Evolutionary conservation across 768 basidiomycete genomes (phyloP).

Genomic region (Lactifluus echinatus): DNA sequence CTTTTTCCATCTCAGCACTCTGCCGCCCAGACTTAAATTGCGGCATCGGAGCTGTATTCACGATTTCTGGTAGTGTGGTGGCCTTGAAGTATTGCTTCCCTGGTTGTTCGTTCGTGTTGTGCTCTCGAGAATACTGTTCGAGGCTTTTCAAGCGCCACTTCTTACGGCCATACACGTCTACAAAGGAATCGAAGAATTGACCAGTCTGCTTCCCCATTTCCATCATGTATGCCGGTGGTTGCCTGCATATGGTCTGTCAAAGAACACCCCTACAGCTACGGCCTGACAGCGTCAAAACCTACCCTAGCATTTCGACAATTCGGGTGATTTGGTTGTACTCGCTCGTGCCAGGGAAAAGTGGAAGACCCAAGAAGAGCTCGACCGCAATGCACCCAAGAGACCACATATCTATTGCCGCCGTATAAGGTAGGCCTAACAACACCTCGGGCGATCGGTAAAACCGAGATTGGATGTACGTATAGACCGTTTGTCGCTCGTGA

Average conservation of each 20-base stretch:
- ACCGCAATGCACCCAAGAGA: slow-evolving; percentile 97
- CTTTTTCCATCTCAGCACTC: slow-evolving; percentile 82
- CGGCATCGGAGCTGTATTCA: slow-evolving; percentile 92
- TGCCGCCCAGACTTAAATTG: slow-evolving; percentile 63
- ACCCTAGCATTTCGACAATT: slow-evolving; percentile 99
- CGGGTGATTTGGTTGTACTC: slow-evolving; percentile 98
- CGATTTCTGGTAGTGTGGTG: slow-evolving; percentile 86
- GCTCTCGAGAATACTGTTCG: slow-evolving; percentile 93
- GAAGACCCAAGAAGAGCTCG: slow-evolving; percentile 92
- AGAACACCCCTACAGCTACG: slow-evolving; percentile 4
- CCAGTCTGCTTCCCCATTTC: slow-evolving; percentile 91
- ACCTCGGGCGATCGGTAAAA: slow-evolving; percentile 99
- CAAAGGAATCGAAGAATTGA: slow-evolving; percentile 84
- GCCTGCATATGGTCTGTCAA: slow-evolving; percentile 35
- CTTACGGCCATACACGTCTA: slow-evolving; percentile 70
- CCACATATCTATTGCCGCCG: slow-evolving; percentile 98
- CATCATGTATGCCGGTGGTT: slow-evolving; percentile 88
- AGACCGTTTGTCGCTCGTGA: slow-evolving; percentile 98
- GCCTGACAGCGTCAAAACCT: slow-evolving; percentile 27
- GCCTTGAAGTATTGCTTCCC: slow-evolving; percentile 99
- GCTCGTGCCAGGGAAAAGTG: slow-evolving; percentile 96
- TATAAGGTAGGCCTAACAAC: slow-evolving; percentile 88
- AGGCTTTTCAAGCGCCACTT: slow-evolving; percentile 83
- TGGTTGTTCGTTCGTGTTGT: slow-evolving; percentile 92
- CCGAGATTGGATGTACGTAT: slow-evolving; percentile 98